phyloP scores from a whole-genome alignment of 257 asterid genomes.

The Henckelia pumila region DNA sequence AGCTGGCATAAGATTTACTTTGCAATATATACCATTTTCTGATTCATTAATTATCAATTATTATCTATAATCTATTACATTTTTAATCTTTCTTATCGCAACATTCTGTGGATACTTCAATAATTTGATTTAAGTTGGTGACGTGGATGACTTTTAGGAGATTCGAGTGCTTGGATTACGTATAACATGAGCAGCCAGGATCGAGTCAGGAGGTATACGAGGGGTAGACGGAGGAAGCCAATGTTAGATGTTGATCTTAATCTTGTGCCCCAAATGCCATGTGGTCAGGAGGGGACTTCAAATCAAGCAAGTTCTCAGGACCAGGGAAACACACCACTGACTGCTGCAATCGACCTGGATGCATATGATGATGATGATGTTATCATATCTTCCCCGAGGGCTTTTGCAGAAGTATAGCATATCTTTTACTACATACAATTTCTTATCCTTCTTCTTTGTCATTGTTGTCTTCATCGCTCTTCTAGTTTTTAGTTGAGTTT shows the following conservation, averaged over 20 bases:
- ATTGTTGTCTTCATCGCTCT: background rate
- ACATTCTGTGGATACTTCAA: background rate
- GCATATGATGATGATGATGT: conserved; percentile 61
- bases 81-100: background rate
- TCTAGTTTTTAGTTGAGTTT: background rate
- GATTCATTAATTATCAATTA: background rate
- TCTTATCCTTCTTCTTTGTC: background rate
- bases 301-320: conserved; percentile 29
- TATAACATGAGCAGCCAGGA: conserved; percentile 1
- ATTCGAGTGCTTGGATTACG: background rate
- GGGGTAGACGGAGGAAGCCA: conserved; percentile 3
- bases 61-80: too few species aligned
- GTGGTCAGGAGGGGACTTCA: conserved; percentile 36
- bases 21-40: background rate
- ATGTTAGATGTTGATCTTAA: conserved; percentile 51
- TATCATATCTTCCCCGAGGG: conserved; percentile 51
- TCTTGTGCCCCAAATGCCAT: conserved; percentile 35
- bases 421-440: background rate
- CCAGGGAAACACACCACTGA: conserved; percentile 27
- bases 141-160: background rate
- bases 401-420: conserved; percentile 48
- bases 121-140: background rate
- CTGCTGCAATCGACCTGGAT: conserved; percentile 48
- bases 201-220: background rate
- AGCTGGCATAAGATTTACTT: background rate